Evolutionary conservation across 2,329 filamentous ascomycete species (phyloP).

Genomic region (Aphanoascus verrucosus): DNA sequence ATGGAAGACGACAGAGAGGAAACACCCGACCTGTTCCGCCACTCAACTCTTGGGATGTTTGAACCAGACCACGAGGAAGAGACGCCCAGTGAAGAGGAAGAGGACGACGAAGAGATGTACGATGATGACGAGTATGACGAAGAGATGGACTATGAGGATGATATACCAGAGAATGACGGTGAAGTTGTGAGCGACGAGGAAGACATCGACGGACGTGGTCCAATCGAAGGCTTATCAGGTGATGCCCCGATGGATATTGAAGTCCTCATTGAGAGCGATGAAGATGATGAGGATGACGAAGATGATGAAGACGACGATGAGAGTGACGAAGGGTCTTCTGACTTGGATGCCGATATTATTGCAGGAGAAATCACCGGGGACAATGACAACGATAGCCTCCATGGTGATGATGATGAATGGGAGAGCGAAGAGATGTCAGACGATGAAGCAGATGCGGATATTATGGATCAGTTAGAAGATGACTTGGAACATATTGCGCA

Average conservation of each 20-base stretch:
- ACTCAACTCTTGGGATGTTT: slow-evolving; percentile 89
- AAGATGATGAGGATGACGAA: slow-evolving; percentile 49
- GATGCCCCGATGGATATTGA: slow-evolving; percentile 63
- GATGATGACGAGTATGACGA: slow-evolving; percentile 78
- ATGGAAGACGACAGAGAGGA: slow-evolving; percentile 79
- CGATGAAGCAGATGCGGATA: slow-evolving; percentile 34
- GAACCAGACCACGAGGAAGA: slow-evolving; percentile 73
- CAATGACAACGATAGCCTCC: slow-evolving; percentile 43
- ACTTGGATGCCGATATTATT: slow-evolving; percentile 49
- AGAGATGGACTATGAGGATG: slow-evolving; percentile 88
- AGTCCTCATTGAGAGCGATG: slow-evolving; percentile 70
- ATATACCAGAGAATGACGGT: slow-evolving; percentile 65
- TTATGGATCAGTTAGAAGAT: slow-evolving; percentile 36
- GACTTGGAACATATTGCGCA: slow-evolving; percentile 34
- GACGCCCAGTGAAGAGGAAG: slow-evolving; percentile 59
- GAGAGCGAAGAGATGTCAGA: slow-evolving; percentile 40
- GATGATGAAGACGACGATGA: slow-evolving; percentile 48
- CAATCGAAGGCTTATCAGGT: slow-evolving; percentile 52
- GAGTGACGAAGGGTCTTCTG: slow-evolving; percentile 44
- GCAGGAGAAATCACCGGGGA: slow-evolving; percentile 47
- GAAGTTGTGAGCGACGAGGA: slow-evolving; percentile 82
- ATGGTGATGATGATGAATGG: slow-evolving; percentile 41
- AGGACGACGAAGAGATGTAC: slow-evolving; percentile 84
- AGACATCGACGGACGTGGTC: slow-evolving; percentile 68
- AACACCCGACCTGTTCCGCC: slow-evolving; percentile 92